Evolutionary conservation across 768 basidiomycete genomes (phyloP).

Genomic region (Leucocoprinus birnbaumii): DNA sequence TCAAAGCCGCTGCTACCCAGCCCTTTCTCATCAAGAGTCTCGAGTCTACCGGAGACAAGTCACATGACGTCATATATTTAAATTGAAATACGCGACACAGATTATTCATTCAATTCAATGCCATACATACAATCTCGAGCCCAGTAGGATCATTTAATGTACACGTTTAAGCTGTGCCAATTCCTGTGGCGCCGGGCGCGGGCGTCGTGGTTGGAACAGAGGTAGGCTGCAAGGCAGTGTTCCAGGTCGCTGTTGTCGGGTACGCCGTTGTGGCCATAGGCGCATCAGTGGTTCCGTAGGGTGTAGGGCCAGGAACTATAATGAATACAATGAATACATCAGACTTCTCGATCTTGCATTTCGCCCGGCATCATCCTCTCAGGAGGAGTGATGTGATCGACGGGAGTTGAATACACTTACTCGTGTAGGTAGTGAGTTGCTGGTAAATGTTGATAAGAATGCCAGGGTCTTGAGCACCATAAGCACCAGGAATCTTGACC

Average conservation of each 20-base stretch:
- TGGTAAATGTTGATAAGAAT: constrained; percentile 50
- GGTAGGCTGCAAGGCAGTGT: constrained; percentile 43
- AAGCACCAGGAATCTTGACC: constrained; percentile 42
- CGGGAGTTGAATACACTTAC: constrained; percentile 21
- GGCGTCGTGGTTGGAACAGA: constrained; percentile 38
- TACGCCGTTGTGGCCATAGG: constrained; percentile 39
- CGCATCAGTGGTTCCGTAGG: constrained; percentile 36
- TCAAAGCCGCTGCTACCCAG: neutral
- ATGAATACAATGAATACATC: neutral
- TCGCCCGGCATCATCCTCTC: too few species aligned
- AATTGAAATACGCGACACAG: neutral
- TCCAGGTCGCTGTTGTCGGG: constrained; percentile 48
- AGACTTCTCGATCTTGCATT: too few species aligned
- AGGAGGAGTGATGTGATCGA: too few species aligned
- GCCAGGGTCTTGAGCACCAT: constrained; percentile 32
- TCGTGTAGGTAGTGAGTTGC: constrained; percentile 34
- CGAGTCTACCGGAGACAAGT: constrained; percentile 3
- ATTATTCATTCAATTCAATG: neutral
- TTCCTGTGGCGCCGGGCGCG: constrained; percentile 9
- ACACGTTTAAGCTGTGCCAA: neutral
- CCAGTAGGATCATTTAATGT: too few species aligned
- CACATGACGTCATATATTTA: constrained; percentile 9
- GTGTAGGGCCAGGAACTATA: constrained; percentile 44
- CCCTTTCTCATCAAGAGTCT: too few species aligned
- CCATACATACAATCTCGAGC: neutral